Evolutionary conservation across 225 moss, liverwort and hornwort species (phyloP), one percentile per base, ranked within the genome.

Genomic region (Pseudoscleropodium purum): DNA sequence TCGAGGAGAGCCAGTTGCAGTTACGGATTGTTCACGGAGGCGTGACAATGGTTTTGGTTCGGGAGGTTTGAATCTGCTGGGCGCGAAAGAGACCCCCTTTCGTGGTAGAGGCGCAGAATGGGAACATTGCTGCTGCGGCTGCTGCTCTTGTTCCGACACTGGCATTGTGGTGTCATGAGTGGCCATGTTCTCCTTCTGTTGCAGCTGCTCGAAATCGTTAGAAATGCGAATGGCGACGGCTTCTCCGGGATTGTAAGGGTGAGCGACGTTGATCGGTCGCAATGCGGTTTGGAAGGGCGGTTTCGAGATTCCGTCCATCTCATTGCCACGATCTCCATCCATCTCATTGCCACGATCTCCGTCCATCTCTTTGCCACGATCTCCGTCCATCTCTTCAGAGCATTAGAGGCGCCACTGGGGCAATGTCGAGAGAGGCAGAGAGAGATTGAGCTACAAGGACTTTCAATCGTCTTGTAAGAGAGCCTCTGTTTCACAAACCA

Each of bases 51-150:
- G 6, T 75, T 86, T 87, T 15, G 86, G 75, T 39, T 86, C 52
- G 41, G 85, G 49, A 51, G 88, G 75, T 56, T 84, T 91, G 81
- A 91, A 90, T 37, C 88, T 90, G 52, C 88, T 90, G 26, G 92
- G 67, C 31, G 84, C 88, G 6, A 90, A 89, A 18, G 91, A 84
- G 70, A 76, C 13, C 20, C 31, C 76, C 87, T 91, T 90, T 43
- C 89, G 85, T 18, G 82, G 79, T 23, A 83, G 74, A 54, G 83
- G 74, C 61, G 89, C 89, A 20, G 79, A 73, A 29, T 76, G 67
- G 10, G 79, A 20, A 51, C 67, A 75, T 29, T 83, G 87, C 57
- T 59, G 72, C 31, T 72, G 23, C 57, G 21, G 39, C 30, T 56
- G 34, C 30, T 67, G 85, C 47, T 82, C 82, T 62, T 9, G 79